These are phyloP conservation scores for Anisodus acutangulus DNA, from an alignment of 257 asterid species.

Conservation along the genomic window DNA sequence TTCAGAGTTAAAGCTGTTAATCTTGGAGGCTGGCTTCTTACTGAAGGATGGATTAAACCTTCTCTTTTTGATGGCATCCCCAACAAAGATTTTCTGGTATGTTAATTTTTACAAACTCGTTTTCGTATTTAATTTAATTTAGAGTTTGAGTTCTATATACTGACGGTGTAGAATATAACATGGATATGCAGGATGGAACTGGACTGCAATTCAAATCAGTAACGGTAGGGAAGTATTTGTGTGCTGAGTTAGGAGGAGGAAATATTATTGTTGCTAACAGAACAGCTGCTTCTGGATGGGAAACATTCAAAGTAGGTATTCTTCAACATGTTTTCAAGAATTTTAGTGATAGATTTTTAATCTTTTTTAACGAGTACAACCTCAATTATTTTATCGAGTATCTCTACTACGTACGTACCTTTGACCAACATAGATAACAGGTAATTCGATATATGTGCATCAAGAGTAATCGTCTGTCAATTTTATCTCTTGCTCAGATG, in stretches of 20 bases:
- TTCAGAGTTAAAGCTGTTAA: constrained; percentile 62
- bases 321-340: neutral
- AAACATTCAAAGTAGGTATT: constrained; percentile 58
- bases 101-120: neutral
- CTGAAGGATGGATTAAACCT: constrained; percentile 75
- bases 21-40: constrained; percentile 76
- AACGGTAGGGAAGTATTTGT: constrained; percentile 54
- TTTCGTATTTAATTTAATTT: neutral
- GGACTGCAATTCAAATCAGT: constrained; percentile 64
- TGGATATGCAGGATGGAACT: constrained; percentile 63
- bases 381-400: neutral
- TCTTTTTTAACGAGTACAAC: neutral
- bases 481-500: neutral
- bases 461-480: neutral
- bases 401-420: neutral
- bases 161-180: neutral
- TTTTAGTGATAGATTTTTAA: neutral
- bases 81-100: constrained; percentile 61
- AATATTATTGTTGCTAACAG: constrained; percentile 62
- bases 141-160: neutral
- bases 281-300: constrained; percentile 77
- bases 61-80: constrained; percentile 64
- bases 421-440: neutral
- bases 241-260: constrained; percentile 85
- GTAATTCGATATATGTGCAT: neutral